Percentiles rank a stretch among this genome's conserved stretches.
Evolutionary conservation across 768 basidiomycete species (phyloP).

Genomic region (Royoungia palumana): DNA sequence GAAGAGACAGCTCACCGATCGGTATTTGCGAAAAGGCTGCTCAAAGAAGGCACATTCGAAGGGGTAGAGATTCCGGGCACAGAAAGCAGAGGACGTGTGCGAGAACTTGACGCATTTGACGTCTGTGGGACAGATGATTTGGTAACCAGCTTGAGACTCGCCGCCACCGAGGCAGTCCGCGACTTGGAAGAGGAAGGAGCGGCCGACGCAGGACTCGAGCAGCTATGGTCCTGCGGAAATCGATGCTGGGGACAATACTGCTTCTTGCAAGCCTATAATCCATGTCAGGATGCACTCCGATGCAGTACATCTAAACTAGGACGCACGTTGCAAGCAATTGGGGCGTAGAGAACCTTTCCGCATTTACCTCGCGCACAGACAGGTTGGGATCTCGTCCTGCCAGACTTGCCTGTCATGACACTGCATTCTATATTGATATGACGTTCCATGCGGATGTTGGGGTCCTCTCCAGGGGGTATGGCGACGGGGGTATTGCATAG

Average conservation of each 20-base stretch:
- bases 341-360: slow-evolving; percentile 69
- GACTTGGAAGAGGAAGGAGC: slow-evolving; percentile 12
- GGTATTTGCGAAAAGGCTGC: slow-evolving; percentile 42
- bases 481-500: slow-evolving; percentile 74
- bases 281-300: background rate
- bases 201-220: slow-evolving; percentile 30
- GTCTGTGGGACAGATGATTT: slow-evolving; percentile 4
- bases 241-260: slow-evolving; percentile 80
- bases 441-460: slow-evolving; percentile 76
- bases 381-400: slow-evolving; percentile 46
- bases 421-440: slow-evolving; percentile 68
- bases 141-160: slow-evolving; percentile 4
- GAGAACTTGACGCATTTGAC: slow-evolving; percentile 7
- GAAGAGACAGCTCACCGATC: slow-evolving; percentile 58
- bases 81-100: background rate
- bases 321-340: slow-evolving; percentile 73
- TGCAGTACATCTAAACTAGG: background rate
- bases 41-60: slow-evolving; percentile 16
- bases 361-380: slow-evolving; percentile 61
- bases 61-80: slow-evolving; percentile 11
- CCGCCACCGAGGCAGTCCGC: background rate
- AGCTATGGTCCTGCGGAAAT: slow-evolving; percentile 70
- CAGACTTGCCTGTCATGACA: slow-evolving; percentile 62
- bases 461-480: slow-evolving; percentile 73
- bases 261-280: slow-evolving; percentile 57